Evolutionary conservation across 495 filamentous ascomycete genomes (phyloP).

Genomic region (Penicillium taxi): DNA sequence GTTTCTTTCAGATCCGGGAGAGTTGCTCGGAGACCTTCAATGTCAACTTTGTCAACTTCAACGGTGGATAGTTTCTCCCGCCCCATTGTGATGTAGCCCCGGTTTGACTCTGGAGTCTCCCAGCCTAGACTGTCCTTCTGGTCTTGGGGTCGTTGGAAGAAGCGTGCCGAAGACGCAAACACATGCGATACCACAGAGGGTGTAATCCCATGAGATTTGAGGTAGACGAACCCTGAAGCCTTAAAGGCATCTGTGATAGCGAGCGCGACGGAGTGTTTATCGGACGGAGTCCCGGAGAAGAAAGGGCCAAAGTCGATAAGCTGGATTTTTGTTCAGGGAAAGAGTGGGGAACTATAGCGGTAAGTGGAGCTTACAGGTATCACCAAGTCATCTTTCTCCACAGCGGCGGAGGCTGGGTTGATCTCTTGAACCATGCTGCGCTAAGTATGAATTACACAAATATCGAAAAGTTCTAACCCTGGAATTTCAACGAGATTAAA

Average conservation of each 20-base stretch:
- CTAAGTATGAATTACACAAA: too few relatives aligned
- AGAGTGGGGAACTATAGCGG: not conserved
- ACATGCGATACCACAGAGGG: constrained; percentile 48
- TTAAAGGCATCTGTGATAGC: constrained; percentile 74
- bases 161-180: constrained; percentile 64
- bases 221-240: constrained; percentile 83
- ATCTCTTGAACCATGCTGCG: constrained; percentile 8
- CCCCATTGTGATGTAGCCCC: constrained; percentile 68
- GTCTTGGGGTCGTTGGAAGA: constrained; percentile 63
- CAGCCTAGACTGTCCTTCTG: constrained; percentile 66
- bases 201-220: constrained; percentile 68
- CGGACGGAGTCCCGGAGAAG: constrained; percentile 51
- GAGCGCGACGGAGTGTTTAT: constrained; percentile 58
- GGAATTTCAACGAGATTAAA: not conserved
- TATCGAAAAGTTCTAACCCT: too few relatives aligned
- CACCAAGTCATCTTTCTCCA: constrained; percentile 56
- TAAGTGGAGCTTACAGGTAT: constrained; percentile 51
- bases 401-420: constrained; percentile 39
- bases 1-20: constrained; percentile 76
- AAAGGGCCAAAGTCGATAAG: constrained; percentile 82
- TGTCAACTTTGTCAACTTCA: constrained; percentile 46
- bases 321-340: constrained; percentile 32
- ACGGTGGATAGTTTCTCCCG: constrained; percentile 67
- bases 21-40: constrained; percentile 49
- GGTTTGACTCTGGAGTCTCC: constrained; percentile 65